Conservation (phyloP, 441 rosid species). For the Populus trichocarpa region DNA sequence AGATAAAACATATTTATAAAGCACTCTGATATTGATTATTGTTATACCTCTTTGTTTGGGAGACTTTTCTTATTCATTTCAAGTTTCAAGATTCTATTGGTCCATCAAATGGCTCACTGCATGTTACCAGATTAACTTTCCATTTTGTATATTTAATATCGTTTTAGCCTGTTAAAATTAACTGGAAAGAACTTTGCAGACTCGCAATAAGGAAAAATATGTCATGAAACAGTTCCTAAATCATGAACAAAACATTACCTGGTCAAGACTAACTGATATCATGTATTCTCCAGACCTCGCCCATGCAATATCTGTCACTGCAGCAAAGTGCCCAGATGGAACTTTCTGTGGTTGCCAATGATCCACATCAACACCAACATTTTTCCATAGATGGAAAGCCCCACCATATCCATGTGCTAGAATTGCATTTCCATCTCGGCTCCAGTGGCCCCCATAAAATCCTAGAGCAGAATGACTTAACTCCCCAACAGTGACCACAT, state of each 20-base stretch:
- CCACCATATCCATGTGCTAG: constrained; percentile 97
- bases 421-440: constrained; percentile 58
- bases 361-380: constrained; percentile 54
- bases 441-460: constrained; percentile 94
- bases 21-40: background rate
- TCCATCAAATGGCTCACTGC: background rate
- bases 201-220: background rate
- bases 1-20: background rate
- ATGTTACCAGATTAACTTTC: background rate
- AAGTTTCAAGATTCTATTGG: background rate
- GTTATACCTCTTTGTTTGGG: background rate
- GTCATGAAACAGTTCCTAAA: background rate
- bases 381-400: constrained; percentile 84
- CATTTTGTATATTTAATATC: background rate
- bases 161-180: background rate
- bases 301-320: constrained; percentile 86
- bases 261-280: constrained; percentile 89
- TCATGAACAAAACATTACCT: constrained; percentile 45
- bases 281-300: constrained; percentile 67
- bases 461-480: constrained; percentile 96
- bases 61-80: background rate
- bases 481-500: constrained; percentile 95
- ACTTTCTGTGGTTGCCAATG: constrained; percentile 89
- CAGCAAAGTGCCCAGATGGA: constrained; percentile 89
- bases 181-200: background rate